phyloP scores from a whole-genome alignment of 2,329 filamentous ascomycete species.

The Parascedosporium putredinis region DNA sequence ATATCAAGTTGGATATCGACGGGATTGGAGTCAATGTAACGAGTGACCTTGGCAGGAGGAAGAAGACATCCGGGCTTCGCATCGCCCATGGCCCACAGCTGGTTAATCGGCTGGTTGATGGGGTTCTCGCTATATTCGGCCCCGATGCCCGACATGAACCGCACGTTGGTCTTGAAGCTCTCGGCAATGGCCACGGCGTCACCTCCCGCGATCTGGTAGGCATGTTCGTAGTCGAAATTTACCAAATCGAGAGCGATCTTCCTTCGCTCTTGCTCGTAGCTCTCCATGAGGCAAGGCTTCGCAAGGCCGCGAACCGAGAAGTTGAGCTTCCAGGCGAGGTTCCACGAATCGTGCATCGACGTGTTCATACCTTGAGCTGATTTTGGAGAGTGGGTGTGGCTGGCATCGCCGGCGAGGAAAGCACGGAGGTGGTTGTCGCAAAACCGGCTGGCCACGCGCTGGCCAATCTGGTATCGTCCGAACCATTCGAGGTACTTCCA shows the following conservation, averaged over 20 bases:
- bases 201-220: slow-evolving; percentile 48
- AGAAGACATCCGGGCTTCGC: slow-evolving; percentile 45
- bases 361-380: slow-evolving; percentile 61
- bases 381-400: slow-evolving; percentile 63
- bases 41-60: slow-evolving; percentile 59
- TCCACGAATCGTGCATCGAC: slow-evolving; percentile 51
- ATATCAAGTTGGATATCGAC: slow-evolving; percentile 71
- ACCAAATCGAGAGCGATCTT: slow-evolving; percentile 50
- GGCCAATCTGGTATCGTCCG: slow-evolving; percentile 60
- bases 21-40: slow-evolving; percentile 69
- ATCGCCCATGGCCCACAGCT: slow-evolving; percentile 33
- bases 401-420: slow-evolving; percentile 62
- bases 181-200: slow-evolving; percentile 53
- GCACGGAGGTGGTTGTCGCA: slow-evolving; percentile 49
- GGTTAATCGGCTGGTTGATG: slow-evolving; percentile 34
- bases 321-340: slow-evolving; percentile 43
- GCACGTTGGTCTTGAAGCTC: slow-evolving; percentile 61
- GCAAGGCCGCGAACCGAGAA: slow-evolving; percentile 44
- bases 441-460: slow-evolving; percentile 61
- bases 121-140: slow-evolving; percentile 46
- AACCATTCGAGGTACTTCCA: slow-evolving; percentile 60
- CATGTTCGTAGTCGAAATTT: slow-evolving; percentile 48
- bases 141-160: slow-evolving; percentile 64
- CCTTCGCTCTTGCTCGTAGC: slow-evolving; percentile 53
- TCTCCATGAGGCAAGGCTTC: slow-evolving; percentile 42